Evolutionary conservation across 768 basidiomycete species (phyloP), one percentile per base, ranked within the genome.

Genomic region (Boletus eberwhitei): DNA sequence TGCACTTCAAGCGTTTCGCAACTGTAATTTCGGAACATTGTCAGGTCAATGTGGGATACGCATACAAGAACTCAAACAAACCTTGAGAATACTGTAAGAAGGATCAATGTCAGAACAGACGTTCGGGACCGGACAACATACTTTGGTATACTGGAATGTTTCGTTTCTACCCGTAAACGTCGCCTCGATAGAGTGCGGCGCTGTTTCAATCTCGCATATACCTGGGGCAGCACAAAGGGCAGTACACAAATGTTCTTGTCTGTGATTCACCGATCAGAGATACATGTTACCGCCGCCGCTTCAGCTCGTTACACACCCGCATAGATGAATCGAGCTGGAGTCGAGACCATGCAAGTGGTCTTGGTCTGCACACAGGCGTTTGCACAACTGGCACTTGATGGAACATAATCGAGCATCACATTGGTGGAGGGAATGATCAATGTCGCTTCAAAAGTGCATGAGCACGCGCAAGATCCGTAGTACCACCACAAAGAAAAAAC

Each of bases 141-240:
- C 85, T 74, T 85, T 86, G 0, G 85, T 86, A 47, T 82, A 86
- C 60, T 81, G 78, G 60, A 85, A 86, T 1, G 77, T 83, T 54
- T 84, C 81, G 46, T 85, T 79, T 53, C 66, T 72, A 0, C 84
- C 85, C 0, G 77, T 78, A 58, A 86, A 86, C 0, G 82, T 84
- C 7, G 83, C 81, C 59, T 84, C 79, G 36, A 86, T 77, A 0
- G 83, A 79, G 49, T 80, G 77, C 1, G 85, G 85, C 0, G 76
- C 72, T 0, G 78, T 82, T 48, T 84, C 77, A 16, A 86, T 84
- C 43, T 83, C 74, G 50, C 84, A 86, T 19, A 78, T 79, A 4
- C 85, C 84, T 0, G 63, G 60, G 0, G 75, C 70, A 17, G 68
- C 57, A 54, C 84, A 86, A 3, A 70, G 36, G 0, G 71, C 64